Evolutionary conservation across 2,329 filamentous ascomycete species (phyloP), one percentile per base, ranked within the genome.

Genomic region (Tolypocladium amazonense): DNA sequence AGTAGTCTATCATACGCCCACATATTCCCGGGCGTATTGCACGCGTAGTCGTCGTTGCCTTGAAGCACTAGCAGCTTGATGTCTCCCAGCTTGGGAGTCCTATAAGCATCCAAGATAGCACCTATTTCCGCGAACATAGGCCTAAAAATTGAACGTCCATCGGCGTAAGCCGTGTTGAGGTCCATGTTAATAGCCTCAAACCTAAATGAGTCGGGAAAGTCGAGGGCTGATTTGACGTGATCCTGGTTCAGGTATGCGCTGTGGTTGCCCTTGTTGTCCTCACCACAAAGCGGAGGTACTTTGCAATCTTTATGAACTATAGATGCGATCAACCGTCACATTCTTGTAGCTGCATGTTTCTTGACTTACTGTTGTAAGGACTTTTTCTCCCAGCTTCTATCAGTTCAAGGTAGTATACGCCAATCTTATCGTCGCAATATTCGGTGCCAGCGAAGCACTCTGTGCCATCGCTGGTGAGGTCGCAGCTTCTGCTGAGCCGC

Each of bases 1-100:
- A 66, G 62, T 66, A 78, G 70, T 11, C 66, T 71, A n/a, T 70
- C 71, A n/a, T 75, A 72, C 72, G 73, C 76, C 33, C 72, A 60
- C 62, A 64, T 45, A 27, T 68, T 67, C 0, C 67, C 66, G 4
- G 64, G 63, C 15, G 62, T 66, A 30, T 64, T 66, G 45, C 58
- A 62, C 20, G 60, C 59, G 39, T 61, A 54, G 53, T 66, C 62
- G 2, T 61, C 37, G 52, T 66, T 63, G 18, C 57, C 57, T 2
- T 58, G 38, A 1, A 58, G 37, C 18, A 58, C 57, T 8, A 58
- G 57, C 15, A 58, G 8, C 4, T 25, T 27, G 23, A 58, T 35
- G 30, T 58, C 57, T 11, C 23, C 47, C 4, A 58, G 35, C 20
- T 27, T 7, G 11, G 47, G 4, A 23, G n/a, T 53, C 18, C 4